phyloP scores from a whole-genome alignment of 2,329 filamentous ascomycete species.

The Aspergillus sp. region DNA sequence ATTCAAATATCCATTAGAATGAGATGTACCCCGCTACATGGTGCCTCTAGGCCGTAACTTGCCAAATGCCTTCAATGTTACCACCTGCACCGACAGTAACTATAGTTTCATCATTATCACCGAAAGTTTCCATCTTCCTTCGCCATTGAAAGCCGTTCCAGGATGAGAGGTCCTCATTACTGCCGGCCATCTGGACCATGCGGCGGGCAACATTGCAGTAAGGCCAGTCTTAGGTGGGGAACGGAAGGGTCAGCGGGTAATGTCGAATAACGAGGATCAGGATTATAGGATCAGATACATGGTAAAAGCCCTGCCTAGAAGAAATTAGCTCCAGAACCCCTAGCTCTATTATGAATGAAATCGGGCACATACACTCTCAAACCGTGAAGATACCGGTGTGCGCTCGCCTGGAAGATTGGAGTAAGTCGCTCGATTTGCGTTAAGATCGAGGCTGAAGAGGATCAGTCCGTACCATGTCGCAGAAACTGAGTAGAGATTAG shows the following conservation, averaged over 20 bases:
- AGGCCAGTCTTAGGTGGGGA: constrained; percentile 66
- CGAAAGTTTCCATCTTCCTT: constrained; percentile 81
- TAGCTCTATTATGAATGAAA: background rate
- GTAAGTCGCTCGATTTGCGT: background rate
- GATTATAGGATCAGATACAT: constrained; percentile 36
- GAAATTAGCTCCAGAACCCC: constrained; percentile 19
- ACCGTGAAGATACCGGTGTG: constrained; percentile 82
- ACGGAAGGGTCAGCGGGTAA: constrained; percentile 1
- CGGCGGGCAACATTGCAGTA: constrained; percentile 79
- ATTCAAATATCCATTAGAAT: constrained; percentile 16
- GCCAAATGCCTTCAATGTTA: constrained; percentile 79
- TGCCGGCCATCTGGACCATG: constrained; percentile 63
- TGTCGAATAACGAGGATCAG: background rate
- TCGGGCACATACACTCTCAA: constrained; percentile 63
- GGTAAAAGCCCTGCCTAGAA: constrained; percentile 49
- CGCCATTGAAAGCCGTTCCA: constrained; percentile 64
- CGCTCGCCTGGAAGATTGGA: constrained; percentile 57
- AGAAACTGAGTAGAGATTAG: constrained; percentile 52
- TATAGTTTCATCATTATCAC: constrained; percentile 65
- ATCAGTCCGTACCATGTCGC: constrained; percentile 63
- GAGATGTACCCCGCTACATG: background rate
- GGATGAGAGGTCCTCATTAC: constrained; percentile 50
- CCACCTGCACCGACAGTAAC: constrained; percentile 67
- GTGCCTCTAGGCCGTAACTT: constrained; percentile 40
- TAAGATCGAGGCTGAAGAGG: background rate